phyloP scores from a whole-genome alignment of 345 rosid species.

The Linum trigynum region DNA sequence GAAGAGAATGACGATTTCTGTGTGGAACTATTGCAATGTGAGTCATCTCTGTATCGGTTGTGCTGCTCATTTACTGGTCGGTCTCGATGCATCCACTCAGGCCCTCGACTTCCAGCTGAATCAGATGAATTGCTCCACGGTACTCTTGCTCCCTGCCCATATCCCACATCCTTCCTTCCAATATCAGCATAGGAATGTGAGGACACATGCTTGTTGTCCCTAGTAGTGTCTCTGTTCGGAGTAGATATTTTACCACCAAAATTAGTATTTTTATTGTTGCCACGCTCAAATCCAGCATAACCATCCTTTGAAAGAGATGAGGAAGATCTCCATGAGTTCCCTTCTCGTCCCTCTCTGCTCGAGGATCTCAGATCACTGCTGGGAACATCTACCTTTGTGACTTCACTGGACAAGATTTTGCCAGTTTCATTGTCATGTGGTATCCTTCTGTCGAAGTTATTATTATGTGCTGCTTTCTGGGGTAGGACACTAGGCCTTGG shows the following conservation, averaged over 20 bases:
- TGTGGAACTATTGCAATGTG: conserved; percentile 25
- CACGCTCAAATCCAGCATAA: conserved; percentile 32
- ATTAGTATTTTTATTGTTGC: conserved; percentile 30
- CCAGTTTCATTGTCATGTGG: conserved; percentile 58
- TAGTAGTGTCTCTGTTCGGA: conserved; percentile 41
- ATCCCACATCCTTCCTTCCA: conserved; percentile 49
- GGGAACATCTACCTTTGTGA: conserved; percentile 31
- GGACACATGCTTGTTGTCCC: conserved; percentile 39
- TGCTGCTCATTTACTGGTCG: conserved; percentile 42
- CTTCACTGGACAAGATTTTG: conserved; percentile 53
- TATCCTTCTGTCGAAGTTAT: conserved; percentile 42
- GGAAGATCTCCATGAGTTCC: conserved; percentile 62
- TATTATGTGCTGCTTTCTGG: conserved; percentile 45
- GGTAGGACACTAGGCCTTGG: conserved; percentile 52
- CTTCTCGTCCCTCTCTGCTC: conserved; percentile 56
- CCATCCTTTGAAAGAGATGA: conserved; percentile 41
- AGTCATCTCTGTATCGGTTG: conserved; percentile 38
- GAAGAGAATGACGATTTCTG: conserved; percentile 39
- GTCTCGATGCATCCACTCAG: conserved; percentile 36
- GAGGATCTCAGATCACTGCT: conserved; percentile 37
- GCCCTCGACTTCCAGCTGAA: conserved; percentile 38
- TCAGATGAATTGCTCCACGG: conserved; percentile 42
- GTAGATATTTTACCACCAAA: conserved; percentile 37
- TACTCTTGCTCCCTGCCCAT: conserved; percentile 54
- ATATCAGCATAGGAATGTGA: conserved; percentile 37